Conservation (phyloP, 2,329 filamentous ascomycete genomes). For the Fusarium sp. region DNA sequence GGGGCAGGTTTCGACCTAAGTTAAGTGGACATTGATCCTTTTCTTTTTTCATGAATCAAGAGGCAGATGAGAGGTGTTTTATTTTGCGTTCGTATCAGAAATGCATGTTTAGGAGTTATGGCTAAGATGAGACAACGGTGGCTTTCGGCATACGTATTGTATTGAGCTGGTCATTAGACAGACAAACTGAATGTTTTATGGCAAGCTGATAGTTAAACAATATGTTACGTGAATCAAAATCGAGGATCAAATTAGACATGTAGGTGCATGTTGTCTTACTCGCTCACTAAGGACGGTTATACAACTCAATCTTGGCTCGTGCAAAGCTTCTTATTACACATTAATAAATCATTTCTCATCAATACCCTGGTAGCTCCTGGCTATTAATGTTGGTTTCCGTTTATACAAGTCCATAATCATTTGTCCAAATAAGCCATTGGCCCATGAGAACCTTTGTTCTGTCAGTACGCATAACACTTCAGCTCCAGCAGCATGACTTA, state of each 20-base stretch:
- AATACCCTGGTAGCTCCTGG: conserved; percentile 56
- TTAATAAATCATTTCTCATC: background rate
- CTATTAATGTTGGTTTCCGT: conserved; percentile 73
- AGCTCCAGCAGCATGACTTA: conserved; percentile 17
- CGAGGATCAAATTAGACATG: background rate
- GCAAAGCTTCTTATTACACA: background rate
- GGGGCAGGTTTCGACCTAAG: conserved; percentile 92
- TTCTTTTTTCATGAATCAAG: background rate
- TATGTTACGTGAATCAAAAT: background rate
- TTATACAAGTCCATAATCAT: conserved; percentile 79
- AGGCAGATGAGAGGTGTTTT: background rate
- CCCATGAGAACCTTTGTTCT: conserved; percentile 82
- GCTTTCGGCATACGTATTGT: background rate
- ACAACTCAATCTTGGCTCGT: background rate
- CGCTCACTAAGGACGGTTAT: background rate
- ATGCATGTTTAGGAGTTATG: conserved; percentile 8
- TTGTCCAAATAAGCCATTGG: conserved; percentile 87
- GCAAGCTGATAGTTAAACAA: background rate
- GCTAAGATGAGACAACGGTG: background rate
- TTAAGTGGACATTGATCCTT: conserved; percentile 42
- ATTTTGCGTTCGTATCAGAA: conserved; percentile 33
- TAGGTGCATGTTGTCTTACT: background rate
- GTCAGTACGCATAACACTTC: background rate
- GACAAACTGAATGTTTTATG: background rate
- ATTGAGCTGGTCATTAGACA: background rate